Percentiles rank a stretch among this genome's conserved stretches.
Evolutionary conservation across 1,284 basidiomycete genomes (phyloP).

Genomic region (Sutorius eximius): DNA sequence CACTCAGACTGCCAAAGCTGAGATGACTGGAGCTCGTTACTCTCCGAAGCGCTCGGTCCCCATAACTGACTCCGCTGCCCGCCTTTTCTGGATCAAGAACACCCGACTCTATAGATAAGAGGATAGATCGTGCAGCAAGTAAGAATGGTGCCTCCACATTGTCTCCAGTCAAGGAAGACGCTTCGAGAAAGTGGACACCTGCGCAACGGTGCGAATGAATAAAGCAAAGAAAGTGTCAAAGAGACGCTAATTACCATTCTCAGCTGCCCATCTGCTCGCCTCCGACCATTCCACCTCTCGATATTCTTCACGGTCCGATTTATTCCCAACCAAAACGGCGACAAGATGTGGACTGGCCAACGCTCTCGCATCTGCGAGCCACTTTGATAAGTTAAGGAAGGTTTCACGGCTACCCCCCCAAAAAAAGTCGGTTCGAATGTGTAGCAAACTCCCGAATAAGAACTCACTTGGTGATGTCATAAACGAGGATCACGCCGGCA

Average conservation of each 20-base stretch:
- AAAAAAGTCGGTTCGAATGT: slow-evolving; percentile 16
- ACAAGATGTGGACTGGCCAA: slow-evolving; percentile 88
- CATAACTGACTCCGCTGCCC: slow-evolving; percentile 94
- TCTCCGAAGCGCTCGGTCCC: slow-evolving; percentile 85
- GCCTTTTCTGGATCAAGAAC: slow-evolving; percentile 89
- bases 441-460: slow-evolving; percentile 2
- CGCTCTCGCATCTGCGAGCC: slow-evolving; percentile 91
- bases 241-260: slow-evolving; percentile 64
- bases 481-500: slow-evolving; percentile 91
- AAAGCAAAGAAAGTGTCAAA: neutral
- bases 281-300: slow-evolving; percentile 94
- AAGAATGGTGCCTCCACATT: slow-evolving; percentile 95
- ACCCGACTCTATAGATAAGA: slow-evolving; percentile 93
- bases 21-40: slow-evolving; percentile 82
- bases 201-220: slow-evolving; percentile 6
- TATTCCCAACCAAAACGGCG: slow-evolving; percentile 92
- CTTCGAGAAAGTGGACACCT: slow-evolving; percentile 93
- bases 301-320: slow-evolving; percentile 91
- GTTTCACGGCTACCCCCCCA: slow-evolving; percentile 75
- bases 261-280: slow-evolving; percentile 91
- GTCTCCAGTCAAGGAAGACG: slow-evolving; percentile 89
- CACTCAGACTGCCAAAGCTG: slow-evolving; percentile 76
- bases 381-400: slow-evolving; percentile 78
- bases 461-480: slow-evolving; percentile 91
- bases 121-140: slow-evolving; percentile 85